Base-by-base conservation (phyloP, 768 basidiomycete genomes). In the Russula sp. region DNA sequence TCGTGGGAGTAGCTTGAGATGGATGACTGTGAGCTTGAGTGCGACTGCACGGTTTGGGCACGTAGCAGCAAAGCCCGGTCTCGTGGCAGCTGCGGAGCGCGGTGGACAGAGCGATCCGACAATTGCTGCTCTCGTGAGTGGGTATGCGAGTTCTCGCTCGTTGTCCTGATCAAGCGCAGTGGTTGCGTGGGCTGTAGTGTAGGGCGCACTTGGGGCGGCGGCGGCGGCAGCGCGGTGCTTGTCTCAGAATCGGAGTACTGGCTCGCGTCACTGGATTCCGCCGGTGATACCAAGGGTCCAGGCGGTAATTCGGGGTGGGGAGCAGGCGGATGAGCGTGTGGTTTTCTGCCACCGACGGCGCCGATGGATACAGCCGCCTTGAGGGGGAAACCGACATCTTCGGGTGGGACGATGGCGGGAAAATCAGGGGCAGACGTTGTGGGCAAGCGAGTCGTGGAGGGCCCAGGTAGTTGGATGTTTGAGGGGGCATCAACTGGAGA, bases 221-320 rank as follows among this genome's bases (percentile, higher is more conserved):
- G 52, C 20, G 34, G n/a, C 22, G 3, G 11, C 38, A 13, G 52
- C 20, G 51, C 34, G 2, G 36, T 29, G 5, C 20, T 39, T 7
- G 16, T 6, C 11, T 58, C 51, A 48, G 56, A 34, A 25, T 54
- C 56, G 8, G 61, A 58, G 57, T 58, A 64, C 22, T 59, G 50
- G 56, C 58, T 61, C 25, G 61, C 14, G 39, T 61, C 55, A 36
- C 61, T 52, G 32, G 65, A 36, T 36, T 55, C 56, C 6, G 2
- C 22, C 2, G 52, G 39, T 14, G 57, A 54, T 25, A 2, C 16
- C 18, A 35, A 5, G 4, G 4, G 25, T 11, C 9, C 13, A 36
- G 50, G 22, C n/a, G 50, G 56, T 10, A 41, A 25, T 3, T 22
- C 6, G 18, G 50, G 45, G 16, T 13, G 32, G 10, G 22, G 18